Conservation (phyloP, 306 rosid species). For the Betula pendula region DNA sequence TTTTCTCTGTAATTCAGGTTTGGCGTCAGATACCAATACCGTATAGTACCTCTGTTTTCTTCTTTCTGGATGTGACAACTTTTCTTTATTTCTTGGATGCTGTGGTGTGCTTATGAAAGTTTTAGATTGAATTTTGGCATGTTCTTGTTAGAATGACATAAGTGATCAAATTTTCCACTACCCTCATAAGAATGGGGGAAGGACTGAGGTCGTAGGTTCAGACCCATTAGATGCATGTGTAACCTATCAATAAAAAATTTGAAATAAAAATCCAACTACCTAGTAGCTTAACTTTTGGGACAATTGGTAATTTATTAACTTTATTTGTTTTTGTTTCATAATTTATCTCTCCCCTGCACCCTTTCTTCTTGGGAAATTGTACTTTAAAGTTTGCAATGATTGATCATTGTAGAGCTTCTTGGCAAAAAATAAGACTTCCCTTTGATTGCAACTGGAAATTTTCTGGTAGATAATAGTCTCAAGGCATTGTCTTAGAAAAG, state of each 20-base stretch:
- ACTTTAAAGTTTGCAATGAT: background rate
- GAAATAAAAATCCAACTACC: background rate
- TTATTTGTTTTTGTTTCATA: too few relatives aligned
- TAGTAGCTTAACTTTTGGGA: background rate
- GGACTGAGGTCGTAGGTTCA: background rate
- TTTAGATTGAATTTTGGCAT: background rate
- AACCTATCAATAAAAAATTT: too few relatives aligned
- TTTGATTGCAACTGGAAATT: background rate
- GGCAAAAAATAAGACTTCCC: background rate
- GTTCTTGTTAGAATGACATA: background rate
- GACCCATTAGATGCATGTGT: background rate
- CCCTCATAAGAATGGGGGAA: background rate
- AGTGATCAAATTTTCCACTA: background rate
- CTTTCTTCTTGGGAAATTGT: background rate
- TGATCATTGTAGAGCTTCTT: background rate
- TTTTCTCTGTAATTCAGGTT: slow-evolving; percentile 94
- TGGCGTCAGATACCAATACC: slow-evolving; percentile 14
- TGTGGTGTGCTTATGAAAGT: background rate
- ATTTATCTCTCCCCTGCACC: background rate
- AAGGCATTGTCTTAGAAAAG: background rate
- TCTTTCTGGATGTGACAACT: background rate
- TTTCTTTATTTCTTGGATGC: background rate
- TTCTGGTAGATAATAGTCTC: background rate
- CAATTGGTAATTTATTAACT: background rate
- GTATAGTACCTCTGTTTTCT: background rate